Percentiles rank a stretch among this genome's conserved stretches.
Conservation (phyloP, 2,329 filamentous ascomycete genomes). For the Apiospora aurea region DNA sequence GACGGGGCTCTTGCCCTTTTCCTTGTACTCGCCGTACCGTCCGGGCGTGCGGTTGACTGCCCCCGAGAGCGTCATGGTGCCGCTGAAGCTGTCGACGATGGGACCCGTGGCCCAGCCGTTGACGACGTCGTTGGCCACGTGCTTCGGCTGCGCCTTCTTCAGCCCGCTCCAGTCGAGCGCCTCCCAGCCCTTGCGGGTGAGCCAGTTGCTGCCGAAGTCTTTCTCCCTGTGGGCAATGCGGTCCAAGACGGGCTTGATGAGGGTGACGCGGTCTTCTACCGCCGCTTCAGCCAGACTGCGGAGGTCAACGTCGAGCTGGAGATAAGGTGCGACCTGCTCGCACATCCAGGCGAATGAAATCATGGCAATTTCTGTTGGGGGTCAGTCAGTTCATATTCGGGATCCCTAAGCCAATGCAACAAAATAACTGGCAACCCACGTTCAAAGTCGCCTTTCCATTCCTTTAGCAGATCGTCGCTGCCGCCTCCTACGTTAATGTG, state of each 20-base stretch:
- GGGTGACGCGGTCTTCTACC: conserved; percentile 27
- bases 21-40: conserved; percentile 23
- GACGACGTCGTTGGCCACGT: conserved; percentile 23
- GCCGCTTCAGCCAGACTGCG: conserved; percentile 15
- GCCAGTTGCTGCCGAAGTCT: conserved; percentile 8
- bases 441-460: conserved; percentile 29
- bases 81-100: conserved; percentile 27
- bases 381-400: neutral
- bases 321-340: conserved; percentile 29
- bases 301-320: conserved; percentile 26
- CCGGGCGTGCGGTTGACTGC: conserved; percentile 25
- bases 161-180: conserved; percentile 4
- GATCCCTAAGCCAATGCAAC: neutral
- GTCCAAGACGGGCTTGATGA: conserved; percentile 26
- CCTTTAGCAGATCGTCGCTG: conserved; percentile 38
- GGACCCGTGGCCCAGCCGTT: conserved; percentile 32
- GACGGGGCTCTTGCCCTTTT: neutral
- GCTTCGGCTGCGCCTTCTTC: conserved; percentile 24
- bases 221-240: neutral
- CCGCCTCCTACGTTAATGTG: conserved; percentile 61
- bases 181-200: neutral
- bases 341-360: conserved; percentile 32
- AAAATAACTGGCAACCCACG: conserved; percentile 24
- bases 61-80: conserved; percentile 26
- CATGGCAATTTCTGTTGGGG: conserved; percentile 27